Evolutionary conservation across 192 early-diverging fungal genomes (phyloP).

Genomic region (Mortierella hygrophila): DNA sequence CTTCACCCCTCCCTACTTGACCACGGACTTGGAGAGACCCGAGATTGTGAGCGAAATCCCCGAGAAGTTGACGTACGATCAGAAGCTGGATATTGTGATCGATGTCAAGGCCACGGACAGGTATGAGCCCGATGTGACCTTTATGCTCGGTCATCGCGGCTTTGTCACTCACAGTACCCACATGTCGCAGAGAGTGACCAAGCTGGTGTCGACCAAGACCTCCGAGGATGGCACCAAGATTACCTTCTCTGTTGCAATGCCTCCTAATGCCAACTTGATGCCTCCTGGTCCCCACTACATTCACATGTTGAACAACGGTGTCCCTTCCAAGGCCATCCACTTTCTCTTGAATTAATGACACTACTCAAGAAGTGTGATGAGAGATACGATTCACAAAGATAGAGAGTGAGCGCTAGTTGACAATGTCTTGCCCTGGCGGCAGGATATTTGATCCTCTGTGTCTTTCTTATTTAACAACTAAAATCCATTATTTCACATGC

Average conservation of each 20-base stretch:
- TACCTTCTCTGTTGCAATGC: conserved; percentile 33
- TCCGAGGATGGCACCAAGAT: conserved; percentile 24
- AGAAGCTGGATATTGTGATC: conserved; percentile 28
- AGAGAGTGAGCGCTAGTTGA: neutral
- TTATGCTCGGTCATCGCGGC: conserved; percentile 61
- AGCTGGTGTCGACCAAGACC: conserved; percentile 27
- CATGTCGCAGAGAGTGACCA: conserved; percentile 62
- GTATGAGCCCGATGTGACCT: conserved; percentile 43
- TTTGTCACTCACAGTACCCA: conserved; percentile 68
- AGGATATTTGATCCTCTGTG: neutral
- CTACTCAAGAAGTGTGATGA: neutral
- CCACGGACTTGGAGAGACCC: conserved; percentile 52
- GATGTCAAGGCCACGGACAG: conserved; percentile 22
- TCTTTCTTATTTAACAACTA: neutral
- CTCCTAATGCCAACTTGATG: conserved; percentile 48
- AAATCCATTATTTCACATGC: neutral
- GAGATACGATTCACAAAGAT: neutral
- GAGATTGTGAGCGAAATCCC: conserved; percentile 43
- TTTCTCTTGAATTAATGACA: conserved; percentile 21
- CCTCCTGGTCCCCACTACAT: conserved; percentile 53
- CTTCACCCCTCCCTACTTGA: conserved; percentile 66
- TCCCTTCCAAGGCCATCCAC: conserved; percentile 34
- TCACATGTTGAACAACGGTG: conserved; percentile 53
- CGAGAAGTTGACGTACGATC: conserved; percentile 24
- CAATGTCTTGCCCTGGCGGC: neutral